Evolutionary conservation across 805 yeast species (phyloP).

Genomic region (Torulaspora franciscae): DNA sequence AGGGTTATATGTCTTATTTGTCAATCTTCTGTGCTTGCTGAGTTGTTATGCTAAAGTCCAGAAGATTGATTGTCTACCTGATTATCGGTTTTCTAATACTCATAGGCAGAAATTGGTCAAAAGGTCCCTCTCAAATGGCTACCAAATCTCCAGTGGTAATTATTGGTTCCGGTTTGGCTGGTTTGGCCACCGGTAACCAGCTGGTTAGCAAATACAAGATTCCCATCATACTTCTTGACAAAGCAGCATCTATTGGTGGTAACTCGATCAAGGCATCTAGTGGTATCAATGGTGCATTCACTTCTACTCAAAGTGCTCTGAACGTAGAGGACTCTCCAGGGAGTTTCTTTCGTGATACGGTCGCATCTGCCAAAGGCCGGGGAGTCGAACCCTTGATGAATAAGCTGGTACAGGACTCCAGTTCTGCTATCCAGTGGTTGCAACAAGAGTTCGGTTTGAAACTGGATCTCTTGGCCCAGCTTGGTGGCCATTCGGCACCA

Average conservation of each 20-base stretch:
- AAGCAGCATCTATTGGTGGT: slow-evolving; percentile 48
- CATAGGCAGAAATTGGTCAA: slow-evolving; percentile 1
- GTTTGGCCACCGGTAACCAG: slow-evolving; percentile 43
- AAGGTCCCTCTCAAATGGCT: slow-evolving; percentile 8
- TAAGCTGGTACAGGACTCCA: slow-evolving; percentile 57
- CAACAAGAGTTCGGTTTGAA: slow-evolving; percentile 58
- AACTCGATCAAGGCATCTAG: slow-evolving; percentile 59
- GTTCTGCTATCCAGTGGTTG: slow-evolving; percentile 68
- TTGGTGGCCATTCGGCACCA: slow-evolving; percentile 79
- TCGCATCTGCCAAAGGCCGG: slow-evolving; percentile 57
- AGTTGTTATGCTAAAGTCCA: slow-evolving; percentile 7
- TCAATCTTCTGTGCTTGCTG: background rate
- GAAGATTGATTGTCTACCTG: slow-evolving; percentile 6
- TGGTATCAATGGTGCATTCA: slow-evolving; percentile 67
- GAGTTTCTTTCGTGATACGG: slow-evolving; percentile 59
- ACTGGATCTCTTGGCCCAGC: slow-evolving; percentile 60
- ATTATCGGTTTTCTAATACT: background rate
- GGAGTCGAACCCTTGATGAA: slow-evolving; percentile 56
- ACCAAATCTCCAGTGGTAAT: slow-evolving; percentile 39
- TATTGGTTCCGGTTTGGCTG: slow-evolving; percentile 56
- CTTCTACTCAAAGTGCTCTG: slow-evolving; percentile 51
- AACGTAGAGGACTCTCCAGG: slow-evolving; percentile 53
- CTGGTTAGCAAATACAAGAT: slow-evolving; percentile 36
- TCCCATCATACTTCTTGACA: slow-evolving; percentile 47
- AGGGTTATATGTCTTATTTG: background rate